Conservation (phyloP, 352 stramenopile genomes). For the Phytophthora lateralis region DNA sequence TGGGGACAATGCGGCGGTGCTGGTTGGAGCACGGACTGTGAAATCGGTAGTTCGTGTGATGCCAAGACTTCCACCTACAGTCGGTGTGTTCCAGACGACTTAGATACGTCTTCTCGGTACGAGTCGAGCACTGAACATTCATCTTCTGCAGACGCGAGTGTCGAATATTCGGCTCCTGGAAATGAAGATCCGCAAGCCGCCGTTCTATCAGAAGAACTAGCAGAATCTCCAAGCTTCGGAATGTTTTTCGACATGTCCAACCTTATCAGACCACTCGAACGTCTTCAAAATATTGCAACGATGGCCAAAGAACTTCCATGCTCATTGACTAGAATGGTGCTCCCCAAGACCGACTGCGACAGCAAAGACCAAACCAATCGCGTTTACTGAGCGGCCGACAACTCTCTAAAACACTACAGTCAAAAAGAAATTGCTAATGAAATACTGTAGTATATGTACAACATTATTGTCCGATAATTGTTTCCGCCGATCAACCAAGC, state of each 20-base stretch:
- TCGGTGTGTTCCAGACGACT: slow-evolving; percentile 25
- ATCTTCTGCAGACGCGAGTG: background rate
- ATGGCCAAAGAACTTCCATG: slow-evolving; percentile 10
- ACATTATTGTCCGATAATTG: too few relatives aligned
- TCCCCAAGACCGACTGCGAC: slow-evolving; percentile 6
- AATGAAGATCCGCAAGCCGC: background rate
- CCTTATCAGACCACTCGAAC: slow-evolving; percentile 11
- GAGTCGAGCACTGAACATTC: background rate
- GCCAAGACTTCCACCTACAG: slow-evolving; percentile 34
- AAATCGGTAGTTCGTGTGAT: slow-evolving; percentile 19
- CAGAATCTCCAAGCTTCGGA: background rate
- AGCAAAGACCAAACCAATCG: background rate
- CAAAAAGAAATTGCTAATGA: too few relatives aligned
- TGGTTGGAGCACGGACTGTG: slow-evolving; percentile 28
- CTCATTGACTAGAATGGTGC: slow-evolving; percentile 6
- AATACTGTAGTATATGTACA: too few relatives aligned
- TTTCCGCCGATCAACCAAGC: too few relatives aligned
- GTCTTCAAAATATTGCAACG: slow-evolving; percentile 6
- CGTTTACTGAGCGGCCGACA: too few relatives aligned
- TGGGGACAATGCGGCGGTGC: slow-evolving; percentile 40
- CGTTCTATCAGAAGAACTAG: background rate
- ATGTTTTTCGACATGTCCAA: slow-evolving; percentile 17
- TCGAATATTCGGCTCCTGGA: background rate
- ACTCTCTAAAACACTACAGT: too few relatives aligned
- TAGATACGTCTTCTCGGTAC: background rate